phyloP scores from a whole-genome alignment of 2,329 filamentous ascomycete species.

The Thelonectria blattea region DNA sequence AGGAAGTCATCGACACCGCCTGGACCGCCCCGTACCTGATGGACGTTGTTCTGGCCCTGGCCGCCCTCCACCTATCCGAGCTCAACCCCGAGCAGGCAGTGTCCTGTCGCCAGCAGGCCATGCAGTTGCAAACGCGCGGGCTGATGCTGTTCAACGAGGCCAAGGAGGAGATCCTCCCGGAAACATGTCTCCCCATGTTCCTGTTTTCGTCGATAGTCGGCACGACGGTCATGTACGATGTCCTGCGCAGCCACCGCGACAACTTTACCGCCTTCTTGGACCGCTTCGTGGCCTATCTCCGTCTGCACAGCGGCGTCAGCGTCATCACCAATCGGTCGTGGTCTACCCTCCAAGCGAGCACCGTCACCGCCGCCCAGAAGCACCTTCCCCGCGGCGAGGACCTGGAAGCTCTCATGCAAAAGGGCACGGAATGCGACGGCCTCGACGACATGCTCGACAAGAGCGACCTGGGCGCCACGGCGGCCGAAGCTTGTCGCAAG shows the following conservation, averaged over 20 bases:
- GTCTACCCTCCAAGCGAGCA: not conserved
- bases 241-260: not conserved
- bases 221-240: slow-evolving; percentile 1
- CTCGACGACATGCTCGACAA: slow-evolving; percentile 7
- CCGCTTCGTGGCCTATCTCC: slow-evolving; percentile 1
- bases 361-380: not conserved
- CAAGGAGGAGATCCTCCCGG: not conserved
- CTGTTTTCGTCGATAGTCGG: slow-evolving; percentile 12
- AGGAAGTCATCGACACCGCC: not conserved
- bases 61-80: slow-evolving; percentile 8
- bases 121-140: slow-evolving; percentile 11
- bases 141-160: slow-evolving; percentile 8
- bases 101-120: slow-evolving; percentile 12
- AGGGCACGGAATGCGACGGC: slow-evolving; percentile 4
- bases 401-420: not conserved
- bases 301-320: slow-evolving; percentile 5
- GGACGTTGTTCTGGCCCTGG: slow-evolving; percentile 2
- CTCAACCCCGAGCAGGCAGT: not conserved
- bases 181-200: slow-evolving; percentile 8
- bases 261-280: slow-evolving; percentile 8
- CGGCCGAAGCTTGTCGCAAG: not conserved
- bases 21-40: slow-evolving; percentile 13
- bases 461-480: not conserved
- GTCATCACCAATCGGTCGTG: not conserved
- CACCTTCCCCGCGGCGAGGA: not conserved